Evolutionary conservation across 306 rosid species (phyloP).

Genomic region (Casuarina glauca): DNA sequence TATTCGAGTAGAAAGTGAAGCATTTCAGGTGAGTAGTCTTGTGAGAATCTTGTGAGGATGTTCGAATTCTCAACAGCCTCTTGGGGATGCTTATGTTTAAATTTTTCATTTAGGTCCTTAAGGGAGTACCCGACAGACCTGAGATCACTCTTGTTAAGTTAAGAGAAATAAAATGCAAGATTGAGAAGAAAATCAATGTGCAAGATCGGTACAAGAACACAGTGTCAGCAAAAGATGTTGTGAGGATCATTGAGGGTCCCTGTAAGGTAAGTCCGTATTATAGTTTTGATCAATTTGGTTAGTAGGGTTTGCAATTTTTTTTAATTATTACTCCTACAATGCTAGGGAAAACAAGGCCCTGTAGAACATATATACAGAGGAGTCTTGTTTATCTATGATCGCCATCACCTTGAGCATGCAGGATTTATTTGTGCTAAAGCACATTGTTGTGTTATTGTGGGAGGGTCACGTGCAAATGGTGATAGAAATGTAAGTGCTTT

Average conservation of each 20-base stretch:
- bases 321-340: slow-evolving; percentile 5
- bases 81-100: slow-evolving; percentile 16
- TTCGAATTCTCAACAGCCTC: neutral
- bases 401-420: slow-evolving; percentile 98
- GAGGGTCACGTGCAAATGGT: slow-evolving; percentile 87
- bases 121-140: slow-evolving; percentile 89
- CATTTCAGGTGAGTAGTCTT: slow-evolving; percentile 71
- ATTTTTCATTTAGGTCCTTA: slow-evolving; percentile 68
- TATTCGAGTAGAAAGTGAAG: slow-evolving; percentile 96
- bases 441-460: slow-evolving; percentile 84
- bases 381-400: slow-evolving; percentile 77
- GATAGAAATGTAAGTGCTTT: slow-evolving; percentile 69
- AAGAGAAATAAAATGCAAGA: slow-evolving; percentile 89
- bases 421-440: slow-evolving; percentile 95
- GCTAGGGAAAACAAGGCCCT: slow-evolving; percentile 95
- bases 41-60: neutral
- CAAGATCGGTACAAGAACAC: slow-evolving; percentile 79
- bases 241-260: slow-evolving; percentile 85
- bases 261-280: slow-evolving; percentile 62
- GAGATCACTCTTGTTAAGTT: slow-evolving; percentile 81
- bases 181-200: slow-evolving; percentile 78
- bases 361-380: slow-evolving; percentile 97
- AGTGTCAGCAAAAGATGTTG: slow-evolving; percentile 79
- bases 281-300: slow-evolving; percentile 25
- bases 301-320: slow-evolving; percentile 18